A percentile compares a stretch with the other conserved stretches of the same genome.
These are phyloP conservation scores for Beverwykella pulmonaria DNA, from an alignment of 495 filamentous ascomycete genomes.

Conservation along the genomic window DNA sequence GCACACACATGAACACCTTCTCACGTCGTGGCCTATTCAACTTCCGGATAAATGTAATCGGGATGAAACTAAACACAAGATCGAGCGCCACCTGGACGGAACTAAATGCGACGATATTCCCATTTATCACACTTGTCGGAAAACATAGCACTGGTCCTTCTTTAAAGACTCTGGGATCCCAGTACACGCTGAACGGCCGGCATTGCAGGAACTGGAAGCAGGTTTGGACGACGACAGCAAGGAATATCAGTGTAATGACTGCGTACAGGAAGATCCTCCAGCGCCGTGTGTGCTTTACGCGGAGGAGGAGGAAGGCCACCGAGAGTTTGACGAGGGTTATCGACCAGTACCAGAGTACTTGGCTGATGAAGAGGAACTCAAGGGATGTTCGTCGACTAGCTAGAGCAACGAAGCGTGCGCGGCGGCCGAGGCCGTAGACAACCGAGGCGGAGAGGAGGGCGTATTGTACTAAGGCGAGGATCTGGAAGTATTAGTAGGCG, in stretches of 20 bases:
- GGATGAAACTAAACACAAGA: constrained; percentile 43
- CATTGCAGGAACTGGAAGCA: constrained; percentile 42
- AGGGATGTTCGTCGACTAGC: constrained; percentile 11
- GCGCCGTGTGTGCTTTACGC: constrained; percentile 35
- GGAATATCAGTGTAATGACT: constrained; percentile 28
- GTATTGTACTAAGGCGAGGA: constrained; percentile 32
- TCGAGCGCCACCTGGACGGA: constrained; percentile 42
- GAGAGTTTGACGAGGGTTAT: constrained; percentile 41
- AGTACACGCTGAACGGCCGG: constrained; percentile 40
- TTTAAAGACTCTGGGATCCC: constrained; percentile 37
- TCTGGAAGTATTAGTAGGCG: constrained; percentile 8
- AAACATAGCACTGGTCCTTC: constrained; percentile 37
- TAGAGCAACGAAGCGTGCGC: constrained; percentile 21
- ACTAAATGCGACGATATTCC: constrained; percentile 35
- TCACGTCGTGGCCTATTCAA: constrained; percentile 43
- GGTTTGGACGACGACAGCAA: constrained; percentile 25
- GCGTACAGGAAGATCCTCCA: constrained; percentile 40
- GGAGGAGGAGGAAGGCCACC: constrained; percentile 43
- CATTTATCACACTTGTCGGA: constrained; percentile 24
- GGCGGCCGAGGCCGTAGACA: constrained; percentile 25
- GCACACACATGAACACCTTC: constrained; percentile 42
- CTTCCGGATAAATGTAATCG: constrained; percentile 45
- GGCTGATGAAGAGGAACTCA: constrained; percentile 38
- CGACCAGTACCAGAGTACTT: constrained; percentile 31
- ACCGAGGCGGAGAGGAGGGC: constrained; percentile 14